Conservation (phyloP, 2,329 filamentous ascomycete genomes). For the Neofusicoccum sp. region DNA sequence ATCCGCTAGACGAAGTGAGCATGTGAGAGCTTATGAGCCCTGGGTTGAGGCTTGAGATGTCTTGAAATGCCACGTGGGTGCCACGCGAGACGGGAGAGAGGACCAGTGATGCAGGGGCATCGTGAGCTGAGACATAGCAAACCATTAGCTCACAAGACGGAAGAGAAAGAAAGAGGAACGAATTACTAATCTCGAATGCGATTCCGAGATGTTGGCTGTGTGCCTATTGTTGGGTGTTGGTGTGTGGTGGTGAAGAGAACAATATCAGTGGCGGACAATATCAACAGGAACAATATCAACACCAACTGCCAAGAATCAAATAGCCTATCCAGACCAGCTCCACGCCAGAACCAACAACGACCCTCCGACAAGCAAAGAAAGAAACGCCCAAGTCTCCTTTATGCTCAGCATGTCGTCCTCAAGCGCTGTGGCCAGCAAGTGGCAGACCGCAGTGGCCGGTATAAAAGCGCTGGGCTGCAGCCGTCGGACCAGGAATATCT, state of each 20-base stretch:
- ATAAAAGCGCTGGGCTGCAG: background rate
- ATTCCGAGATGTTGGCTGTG: background rate
- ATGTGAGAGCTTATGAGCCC: too few species aligned
- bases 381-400: background rate
- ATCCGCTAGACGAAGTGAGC: too few species aligned
- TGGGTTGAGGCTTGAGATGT: background rate
- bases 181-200: background rate
- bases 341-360: background rate
- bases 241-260: background rate
- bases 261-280: background rate
- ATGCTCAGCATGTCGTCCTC: background rate
- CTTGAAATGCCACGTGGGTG: background rate
- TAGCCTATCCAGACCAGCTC: background rate
- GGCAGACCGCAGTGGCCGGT: background rate
- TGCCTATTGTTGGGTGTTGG: background rate
- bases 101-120: background rate
- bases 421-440: background rate
- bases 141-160: too few species aligned
- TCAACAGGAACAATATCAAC: constrained; percentile 7
- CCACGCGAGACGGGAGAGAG: background rate
- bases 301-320: background rate
- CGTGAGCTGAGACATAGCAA: too few species aligned
- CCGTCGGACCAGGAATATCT: background rate
- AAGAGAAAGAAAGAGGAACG: too few species aligned
- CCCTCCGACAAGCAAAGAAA: background rate